These are phyloP conservation scores for Coniferiporia weirii DNA, from an alignment of 1,284 basidiomycete species.

Conservation along the genomic window DNA sequence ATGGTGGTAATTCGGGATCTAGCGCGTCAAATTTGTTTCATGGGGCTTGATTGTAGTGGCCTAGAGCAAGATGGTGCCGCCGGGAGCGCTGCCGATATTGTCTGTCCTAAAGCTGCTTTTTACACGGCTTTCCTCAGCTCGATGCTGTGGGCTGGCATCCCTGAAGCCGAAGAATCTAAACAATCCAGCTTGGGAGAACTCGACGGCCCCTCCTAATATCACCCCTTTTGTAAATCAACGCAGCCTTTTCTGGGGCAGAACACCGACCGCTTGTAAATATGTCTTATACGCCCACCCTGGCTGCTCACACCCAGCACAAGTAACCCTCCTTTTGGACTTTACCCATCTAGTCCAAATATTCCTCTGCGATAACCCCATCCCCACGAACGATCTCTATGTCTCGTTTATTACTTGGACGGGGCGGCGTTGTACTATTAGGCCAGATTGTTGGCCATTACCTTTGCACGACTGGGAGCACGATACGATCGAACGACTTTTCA, in stretches of 20 bases:
- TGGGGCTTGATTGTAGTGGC: background rate
- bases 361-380: background rate
- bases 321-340: background rate
- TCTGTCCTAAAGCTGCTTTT: slow-evolving; percentile 19
- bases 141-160: slow-evolving; percentile 38
- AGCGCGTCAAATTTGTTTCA: background rate
- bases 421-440: slow-evolving; percentile 10
- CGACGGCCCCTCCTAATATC: background rate
- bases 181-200: slow-evolving; percentile 20
- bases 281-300: background rate
- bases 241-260: background rate
- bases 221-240: background rate
- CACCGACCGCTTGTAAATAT: background rate
- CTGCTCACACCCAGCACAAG: background rate
- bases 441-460: slow-evolving; percentile 24
- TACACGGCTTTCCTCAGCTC: slow-evolving; percentile 35
- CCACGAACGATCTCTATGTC: background rate
- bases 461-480: slow-evolving; percentile 31
- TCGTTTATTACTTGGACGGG: background rate
- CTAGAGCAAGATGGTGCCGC: background rate
- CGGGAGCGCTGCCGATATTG: slow-evolving; percentile 25
- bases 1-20: background rate
- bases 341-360: background rate
- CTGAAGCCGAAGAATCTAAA: slow-evolving; percentile 24
- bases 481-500: slow-evolving; percentile 40